Evolutionary conservation across 352 stramenopile genomes (phyloP).

Genomic region (Phytopythium vexans): DNA sequence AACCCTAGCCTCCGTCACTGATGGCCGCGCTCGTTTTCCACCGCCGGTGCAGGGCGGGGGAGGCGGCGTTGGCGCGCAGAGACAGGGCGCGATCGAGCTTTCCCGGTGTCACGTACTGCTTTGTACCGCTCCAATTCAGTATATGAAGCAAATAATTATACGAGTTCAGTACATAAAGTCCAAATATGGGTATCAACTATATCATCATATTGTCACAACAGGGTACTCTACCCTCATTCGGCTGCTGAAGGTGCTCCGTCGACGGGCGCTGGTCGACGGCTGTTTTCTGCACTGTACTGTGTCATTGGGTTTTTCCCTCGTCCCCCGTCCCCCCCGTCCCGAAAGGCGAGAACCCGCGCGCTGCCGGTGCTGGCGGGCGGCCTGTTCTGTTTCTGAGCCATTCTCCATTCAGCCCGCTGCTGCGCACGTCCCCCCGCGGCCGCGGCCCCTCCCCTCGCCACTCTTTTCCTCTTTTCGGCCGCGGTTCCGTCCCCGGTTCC

Average conservation of each 20-base stretch:
- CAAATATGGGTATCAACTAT: no score
- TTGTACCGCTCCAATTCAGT: not conserved
- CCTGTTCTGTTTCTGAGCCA: conserved; percentile 18
- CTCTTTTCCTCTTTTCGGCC: not conserved
- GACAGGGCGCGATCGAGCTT: not conserved
- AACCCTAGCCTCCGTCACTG: conserved; percentile 8
- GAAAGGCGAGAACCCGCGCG: not conserved
- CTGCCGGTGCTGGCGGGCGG: not conserved
- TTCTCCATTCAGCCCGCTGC: conserved; percentile 22
- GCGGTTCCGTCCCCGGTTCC: not conserved
- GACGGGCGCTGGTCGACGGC: not conserved
- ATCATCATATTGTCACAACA: no score
- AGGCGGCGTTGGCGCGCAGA: not conserved
- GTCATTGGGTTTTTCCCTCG: not conserved
- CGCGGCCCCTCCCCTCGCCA: conserved; percentile 4
- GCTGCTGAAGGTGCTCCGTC: no score
- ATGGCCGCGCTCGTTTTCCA: not conserved
- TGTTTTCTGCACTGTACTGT: not conserved
- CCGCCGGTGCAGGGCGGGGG: not conserved
- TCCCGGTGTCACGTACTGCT: not conserved
- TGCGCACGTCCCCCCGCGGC: conserved; percentile 8
- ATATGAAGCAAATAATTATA: no score
- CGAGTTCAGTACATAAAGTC: no score
- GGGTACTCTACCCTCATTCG: no score
- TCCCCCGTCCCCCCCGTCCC: not conserved